These are phyloP conservation scores for Nicotiana tomentosiformis DNA, from an alignment of 257 asterid species.

Conservation along the genomic window DNA sequence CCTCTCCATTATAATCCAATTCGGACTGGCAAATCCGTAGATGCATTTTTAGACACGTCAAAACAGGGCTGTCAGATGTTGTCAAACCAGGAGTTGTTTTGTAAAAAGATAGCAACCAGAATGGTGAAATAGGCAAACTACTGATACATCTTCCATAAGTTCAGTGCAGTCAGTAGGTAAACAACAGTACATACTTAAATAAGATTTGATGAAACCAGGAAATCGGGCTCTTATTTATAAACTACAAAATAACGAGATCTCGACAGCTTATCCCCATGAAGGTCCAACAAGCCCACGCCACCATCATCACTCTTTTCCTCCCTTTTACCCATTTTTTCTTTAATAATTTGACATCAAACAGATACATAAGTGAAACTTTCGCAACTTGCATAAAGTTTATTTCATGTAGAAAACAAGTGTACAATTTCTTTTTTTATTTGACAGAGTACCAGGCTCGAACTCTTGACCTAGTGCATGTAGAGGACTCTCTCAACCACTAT, in stretches of 20 bases:
- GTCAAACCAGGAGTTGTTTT: neutral
- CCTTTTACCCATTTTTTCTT: neutral
- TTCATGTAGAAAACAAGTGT: neutral
- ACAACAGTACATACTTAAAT: neutral
- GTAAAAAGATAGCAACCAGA: neutral
- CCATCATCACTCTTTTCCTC: neutral
- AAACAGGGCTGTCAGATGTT: neutral
- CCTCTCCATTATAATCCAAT: slow-evolving; percentile 38
- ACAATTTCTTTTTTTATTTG: neutral
- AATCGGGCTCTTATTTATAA: neutral
- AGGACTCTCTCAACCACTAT: too few relatives aligned
- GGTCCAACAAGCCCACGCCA: neutral
- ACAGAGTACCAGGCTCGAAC: too few relatives aligned
- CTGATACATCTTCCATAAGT: neutral
- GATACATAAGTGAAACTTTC: neutral
- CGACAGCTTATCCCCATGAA: neutral
- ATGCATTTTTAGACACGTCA: neutral
- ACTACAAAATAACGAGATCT: neutral
- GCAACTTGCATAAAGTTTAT: neutral
- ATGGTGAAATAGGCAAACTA: neutral
- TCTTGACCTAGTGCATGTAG: too few relatives aligned
- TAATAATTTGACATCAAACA: neutral
- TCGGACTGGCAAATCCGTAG: slow-evolving; percentile 24
- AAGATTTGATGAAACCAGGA: neutral
- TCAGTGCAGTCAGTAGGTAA: neutral